phyloP scores from a whole-genome alignment of 306 rosid species.

The Delonix regia region DNA sequence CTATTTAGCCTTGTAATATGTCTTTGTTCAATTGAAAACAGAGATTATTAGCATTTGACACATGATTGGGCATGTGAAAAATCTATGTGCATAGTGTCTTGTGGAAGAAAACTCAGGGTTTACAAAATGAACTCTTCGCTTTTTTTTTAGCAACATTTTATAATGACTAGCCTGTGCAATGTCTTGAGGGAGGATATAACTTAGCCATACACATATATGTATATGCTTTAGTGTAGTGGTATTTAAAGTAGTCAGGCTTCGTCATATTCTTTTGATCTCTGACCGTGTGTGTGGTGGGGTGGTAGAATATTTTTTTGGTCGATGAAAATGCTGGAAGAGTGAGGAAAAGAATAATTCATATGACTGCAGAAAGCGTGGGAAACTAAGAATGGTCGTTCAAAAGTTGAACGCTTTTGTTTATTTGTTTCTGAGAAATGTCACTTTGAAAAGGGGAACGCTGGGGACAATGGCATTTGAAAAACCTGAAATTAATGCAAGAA shows the following conservation, averaged over 20 bases:
- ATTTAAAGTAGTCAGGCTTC: too few species aligned
- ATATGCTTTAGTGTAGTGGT: too few species aligned
- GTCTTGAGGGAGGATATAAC: too few species aligned
- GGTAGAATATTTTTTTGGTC: neutral
- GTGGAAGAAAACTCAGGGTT: neutral
- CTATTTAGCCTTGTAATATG: neutral
- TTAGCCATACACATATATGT: too few species aligned
- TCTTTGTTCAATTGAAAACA: neutral
- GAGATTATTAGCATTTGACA: neutral
- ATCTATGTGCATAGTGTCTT: neutral
- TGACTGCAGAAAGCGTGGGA: too few species aligned
- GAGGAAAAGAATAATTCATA: too few species aligned
- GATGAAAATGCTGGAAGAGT: neutral
- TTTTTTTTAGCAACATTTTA: neutral
- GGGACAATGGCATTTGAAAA: neutral
- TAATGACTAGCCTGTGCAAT: neutral
- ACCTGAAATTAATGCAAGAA: neutral
- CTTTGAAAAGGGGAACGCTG: neutral
- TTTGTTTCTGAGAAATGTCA: too few species aligned
- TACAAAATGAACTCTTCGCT: slow-evolving; percentile 3
- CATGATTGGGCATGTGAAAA: neutral
- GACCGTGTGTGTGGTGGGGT: neutral
- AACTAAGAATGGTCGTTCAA: neutral
- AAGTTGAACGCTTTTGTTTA: neutral
- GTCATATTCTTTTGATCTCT: neutral